Base-by-base conservation (phyloP, 306 rosid species). In the Inga laurina region DNA sequence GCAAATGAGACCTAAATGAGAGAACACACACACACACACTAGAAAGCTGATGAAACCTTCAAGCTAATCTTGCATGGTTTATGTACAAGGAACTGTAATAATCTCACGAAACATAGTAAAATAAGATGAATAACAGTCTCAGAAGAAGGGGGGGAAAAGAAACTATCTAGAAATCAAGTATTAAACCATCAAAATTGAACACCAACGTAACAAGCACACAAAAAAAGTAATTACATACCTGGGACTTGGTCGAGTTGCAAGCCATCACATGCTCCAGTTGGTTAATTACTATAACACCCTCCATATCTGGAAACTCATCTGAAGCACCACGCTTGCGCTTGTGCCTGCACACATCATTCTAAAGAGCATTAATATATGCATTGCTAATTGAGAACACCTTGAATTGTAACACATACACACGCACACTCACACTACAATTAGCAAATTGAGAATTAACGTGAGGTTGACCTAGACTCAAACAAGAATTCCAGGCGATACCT, bases 261-360 rank as follows among this genome's bases (percentile, higher is more conserved):
- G 93, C 86, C 75, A 94, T 90, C 89, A 91, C 92, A 81, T 98
- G 91, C 88, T 96, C 98, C 88, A 96, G 87, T 79, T 98, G 95
- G 82, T 96, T 94, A 74, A 89, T 83, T 57, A 91, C 82, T 82
- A 85, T 71, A 70, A 90, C 92, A 77, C 93, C 98, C 72, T 93
- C 97, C 96, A 92, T 89, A 68, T 89, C 94, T 72, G 98, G 90
- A 39, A 85, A 87, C 74, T 96, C 98, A 74, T 91, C 98, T 64
- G 84, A 83, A 69, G 79, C 77, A 69, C 88, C 89, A 80, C 62
- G 80, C 68, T 84, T 84, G 72, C 88, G 88, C 82, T 84, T 96
- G 89, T 92, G 92, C 90, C 99, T 96, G 90, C 82, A 75, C 34
- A 67, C 10, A 85, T 19, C 34, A 77, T 64, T 37, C 59, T 24